These are phyloP conservation scores for Citrus sp. DNA, from an alignment of 345 rosid species.

Conservation along the genomic window DNA sequence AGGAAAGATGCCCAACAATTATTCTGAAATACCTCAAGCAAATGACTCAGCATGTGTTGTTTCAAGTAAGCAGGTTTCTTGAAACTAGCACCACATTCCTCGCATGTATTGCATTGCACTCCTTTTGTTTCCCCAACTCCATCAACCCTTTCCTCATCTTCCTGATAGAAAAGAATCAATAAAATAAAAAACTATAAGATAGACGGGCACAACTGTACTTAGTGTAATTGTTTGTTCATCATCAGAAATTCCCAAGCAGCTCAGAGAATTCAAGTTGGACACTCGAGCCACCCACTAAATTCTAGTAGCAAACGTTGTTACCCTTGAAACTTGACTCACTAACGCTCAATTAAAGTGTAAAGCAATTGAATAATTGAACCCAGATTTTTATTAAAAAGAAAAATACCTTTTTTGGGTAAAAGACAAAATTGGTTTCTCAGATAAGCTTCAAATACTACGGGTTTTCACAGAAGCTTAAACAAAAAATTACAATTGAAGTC, in stretches of 20 bases:
- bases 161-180: conserved; percentile 22
- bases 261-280: no score
- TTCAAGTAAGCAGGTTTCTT: conserved; percentile 78
- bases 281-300: no score
- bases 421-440: neutral
- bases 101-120: conserved; percentile 35
- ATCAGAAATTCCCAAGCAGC: no score
- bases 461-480: neutral
- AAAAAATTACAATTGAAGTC: neutral
- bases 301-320: no score
- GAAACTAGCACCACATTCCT: conserved; percentile 67
- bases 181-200: neutral
- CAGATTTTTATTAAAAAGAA: no score
- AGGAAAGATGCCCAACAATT: neutral
- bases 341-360: no score
- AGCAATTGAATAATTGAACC: no score
- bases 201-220: no score
- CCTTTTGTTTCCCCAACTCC: conserved; percentile 25
- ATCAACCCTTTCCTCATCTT: conserved; percentile 29
- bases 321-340: neutral
- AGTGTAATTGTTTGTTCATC: no score
- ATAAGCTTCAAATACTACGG: neutral
- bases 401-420: no score
- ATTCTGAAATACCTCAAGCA: conserved; percentile 49
- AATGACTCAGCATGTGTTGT: conserved; percentile 86